Percentiles rank a stretch among this genome's conserved stretches.
These are phyloP conservation scores for Eucalyptus albens DNA, from an alignment of 345 rosid species.

Conservation along the genomic window DNA sequence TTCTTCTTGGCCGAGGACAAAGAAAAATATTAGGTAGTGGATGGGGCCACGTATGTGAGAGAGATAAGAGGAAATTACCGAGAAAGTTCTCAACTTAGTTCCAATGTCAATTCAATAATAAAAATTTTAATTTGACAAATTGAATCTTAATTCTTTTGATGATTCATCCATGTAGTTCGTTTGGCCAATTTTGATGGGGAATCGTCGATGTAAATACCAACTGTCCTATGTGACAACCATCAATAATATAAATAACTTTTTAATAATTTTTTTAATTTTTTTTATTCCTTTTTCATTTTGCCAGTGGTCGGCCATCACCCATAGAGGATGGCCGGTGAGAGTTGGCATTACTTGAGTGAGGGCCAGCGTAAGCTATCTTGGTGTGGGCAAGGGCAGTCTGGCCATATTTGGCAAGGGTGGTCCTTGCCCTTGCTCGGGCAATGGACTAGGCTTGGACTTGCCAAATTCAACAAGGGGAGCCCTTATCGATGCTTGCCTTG, in stretches of 20 bases:
- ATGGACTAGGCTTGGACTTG: neutral
- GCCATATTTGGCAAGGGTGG: neutral
- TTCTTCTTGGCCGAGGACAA: neutral
- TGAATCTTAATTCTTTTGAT: too few species aligned
- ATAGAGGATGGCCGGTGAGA: neutral
- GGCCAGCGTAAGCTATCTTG: neutral
- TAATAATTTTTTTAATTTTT: too few species aligned
- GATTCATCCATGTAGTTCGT: too few species aligned
- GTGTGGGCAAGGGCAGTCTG: fast-evolving
- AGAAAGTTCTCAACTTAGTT: neutral
- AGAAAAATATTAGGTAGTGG: neutral
- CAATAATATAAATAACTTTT: too few species aligned
- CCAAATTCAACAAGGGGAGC: neutral
- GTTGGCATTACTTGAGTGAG: neutral
- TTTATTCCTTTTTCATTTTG: neutral
- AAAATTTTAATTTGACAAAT: too few species aligned
- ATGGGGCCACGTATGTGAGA: neutral
- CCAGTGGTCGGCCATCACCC: neutral
- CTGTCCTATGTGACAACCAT: too few species aligned
- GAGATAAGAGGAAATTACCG: neutral
- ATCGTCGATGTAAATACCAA: too few species aligned
- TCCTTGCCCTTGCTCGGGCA: neutral
- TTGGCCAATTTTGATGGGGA: neutral
- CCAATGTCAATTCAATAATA: neutral
- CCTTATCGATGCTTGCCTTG: neutral